These are phyloP conservation scores for Nannizzia gypsea DNA, from an alignment of 2,329 filamentous ascomycete species.

Conservation along the genomic window DNA sequence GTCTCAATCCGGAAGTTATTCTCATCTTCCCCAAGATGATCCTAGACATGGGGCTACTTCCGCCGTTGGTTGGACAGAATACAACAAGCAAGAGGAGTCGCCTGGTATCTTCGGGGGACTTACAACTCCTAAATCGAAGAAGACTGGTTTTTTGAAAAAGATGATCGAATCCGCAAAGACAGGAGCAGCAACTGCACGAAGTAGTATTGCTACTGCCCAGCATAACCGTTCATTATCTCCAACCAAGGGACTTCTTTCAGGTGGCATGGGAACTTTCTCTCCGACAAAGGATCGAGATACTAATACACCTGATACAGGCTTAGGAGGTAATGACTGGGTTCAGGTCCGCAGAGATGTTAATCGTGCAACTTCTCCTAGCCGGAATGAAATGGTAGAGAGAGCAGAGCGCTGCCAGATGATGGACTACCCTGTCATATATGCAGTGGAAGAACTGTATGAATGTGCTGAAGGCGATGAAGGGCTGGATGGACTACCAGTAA, in stretches of 20 bases:
- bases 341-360: constrained; percentile 93
- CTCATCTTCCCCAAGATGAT: constrained; percentile 72
- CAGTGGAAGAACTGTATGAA: constrained; percentile 78
- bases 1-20: constrained; percentile 64
- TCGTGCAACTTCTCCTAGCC: constrained; percentile 82
- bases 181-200: constrained; percentile 76
- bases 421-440: constrained; percentile 75
- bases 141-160: constrained; percentile 87
- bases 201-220: constrained; percentile 61
- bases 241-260: constrained; percentile 37
- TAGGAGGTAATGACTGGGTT: constrained; percentile 69
- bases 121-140: constrained; percentile 60
- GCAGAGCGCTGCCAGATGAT: constrained; percentile 89
- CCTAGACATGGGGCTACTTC: constrained; percentile 50
- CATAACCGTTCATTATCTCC: constrained; percentile 35
- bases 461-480: constrained; percentile 82
- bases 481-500: constrained; percentile 70
- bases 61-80: constrained; percentile 48
- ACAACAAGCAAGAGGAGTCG: constrained; percentile 48
- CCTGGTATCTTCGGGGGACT: constrained; percentile 67
- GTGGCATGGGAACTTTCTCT: constrained; percentile 34
- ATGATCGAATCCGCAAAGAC: constrained; percentile 92
- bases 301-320: constrained; percentile 58
- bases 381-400: constrained; percentile 72
- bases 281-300: constrained; percentile 36